Percentiles rank a stretch among this genome's conserved stretches.
Conservation (phyloP, 2,329 filamentous ascomycete genomes). For the Alternaria arborescens region DNA sequence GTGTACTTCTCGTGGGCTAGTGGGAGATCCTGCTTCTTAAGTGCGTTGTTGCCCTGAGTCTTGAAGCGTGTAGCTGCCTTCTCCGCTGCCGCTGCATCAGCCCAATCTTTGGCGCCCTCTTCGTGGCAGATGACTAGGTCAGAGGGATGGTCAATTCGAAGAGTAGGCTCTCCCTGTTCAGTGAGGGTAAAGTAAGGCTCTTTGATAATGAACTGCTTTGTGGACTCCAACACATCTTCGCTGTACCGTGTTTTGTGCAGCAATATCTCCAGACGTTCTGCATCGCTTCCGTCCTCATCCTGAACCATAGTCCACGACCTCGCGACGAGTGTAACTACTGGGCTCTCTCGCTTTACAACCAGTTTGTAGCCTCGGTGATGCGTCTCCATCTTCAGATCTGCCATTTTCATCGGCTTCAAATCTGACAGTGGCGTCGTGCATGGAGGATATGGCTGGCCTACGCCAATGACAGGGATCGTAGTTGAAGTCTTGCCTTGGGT, state of each 20-base stretch:
- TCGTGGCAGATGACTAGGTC: constrained; percentile 56
- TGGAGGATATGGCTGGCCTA: constrained; percentile 38
- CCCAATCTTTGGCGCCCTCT: constrained; percentile 37
- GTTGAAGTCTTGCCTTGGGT: constrained; percentile 26
- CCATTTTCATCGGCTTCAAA: constrained; percentile 40
- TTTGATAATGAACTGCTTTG: constrained; percentile 58
- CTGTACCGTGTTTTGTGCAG: constrained; percentile 38
- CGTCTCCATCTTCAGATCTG: constrained; percentile 50
- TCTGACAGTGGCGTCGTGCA: constrained; percentile 25
- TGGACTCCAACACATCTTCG: constrained; percentile 47
- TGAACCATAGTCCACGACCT: constrained; percentile 45
- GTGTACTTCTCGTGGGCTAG: constrained; percentile 46
- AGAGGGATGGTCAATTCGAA: constrained; percentile 64
- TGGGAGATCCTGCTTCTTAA: constrained; percentile 50
- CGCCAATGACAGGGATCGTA: constrained; percentile 31
- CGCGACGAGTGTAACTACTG: constrained; percentile 41
- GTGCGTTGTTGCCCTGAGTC: constrained; percentile 44
- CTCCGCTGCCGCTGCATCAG: constrained; percentile 42
- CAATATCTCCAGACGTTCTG: constrained; percentile 39
- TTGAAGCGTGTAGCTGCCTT: constrained; percentile 45
- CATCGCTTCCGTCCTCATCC: constrained; percentile 50
- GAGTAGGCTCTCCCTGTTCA: constrained; percentile 52
- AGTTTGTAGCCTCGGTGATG: constrained; percentile 53
- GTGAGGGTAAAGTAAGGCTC: constrained; percentile 63
- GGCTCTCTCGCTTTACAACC: constrained; percentile 44